Evolutionary conservation across 257 asterid species (phyloP).

Genomic region (Asclepias syriaca): DNA sequence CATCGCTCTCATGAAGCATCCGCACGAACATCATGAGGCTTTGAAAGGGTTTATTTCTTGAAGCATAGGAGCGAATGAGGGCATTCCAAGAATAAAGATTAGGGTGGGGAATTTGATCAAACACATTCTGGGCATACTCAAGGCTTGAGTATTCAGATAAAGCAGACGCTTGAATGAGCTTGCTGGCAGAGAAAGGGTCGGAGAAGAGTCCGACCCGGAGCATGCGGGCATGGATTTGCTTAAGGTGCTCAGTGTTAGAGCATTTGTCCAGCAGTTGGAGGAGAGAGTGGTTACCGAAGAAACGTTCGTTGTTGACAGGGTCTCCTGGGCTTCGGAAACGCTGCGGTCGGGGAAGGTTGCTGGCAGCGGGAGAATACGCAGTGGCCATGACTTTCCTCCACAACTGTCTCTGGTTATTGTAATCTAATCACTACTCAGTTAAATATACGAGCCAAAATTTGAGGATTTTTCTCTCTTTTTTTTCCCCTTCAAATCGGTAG

Average conservation of each 20-base stretch:
- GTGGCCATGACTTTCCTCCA: slow-evolving; percentile 30
- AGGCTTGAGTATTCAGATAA: slow-evolving; percentile 51
- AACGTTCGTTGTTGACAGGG: slow-evolving; percentile 39
- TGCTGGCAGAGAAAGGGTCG: slow-evolving; percentile 72
- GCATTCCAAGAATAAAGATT: slow-evolving; percentile 69
- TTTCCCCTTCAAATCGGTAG: too few species aligned
- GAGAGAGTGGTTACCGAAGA: slow-evolving; percentile 51
- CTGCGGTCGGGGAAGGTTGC: slow-evolving; percentile 8
- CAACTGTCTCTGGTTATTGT: too few species aligned
- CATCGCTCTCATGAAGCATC: slow-evolving; percentile 36
- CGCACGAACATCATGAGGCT: slow-evolving; percentile 38
- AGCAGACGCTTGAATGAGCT: slow-evolving; percentile 51
- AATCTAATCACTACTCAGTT: too few species aligned
- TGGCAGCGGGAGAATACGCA: slow-evolving; percentile 18
- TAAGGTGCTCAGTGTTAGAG: slow-evolving; percentile 43
- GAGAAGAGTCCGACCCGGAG: slow-evolving; percentile 56
- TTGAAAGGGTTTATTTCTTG: slow-evolving; percentile 33
- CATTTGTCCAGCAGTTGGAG: slow-evolving; percentile 45
- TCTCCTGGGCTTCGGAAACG: slow-evolving; percentile 6
- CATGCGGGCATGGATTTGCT: slow-evolving; percentile 72
- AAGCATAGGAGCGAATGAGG: slow-evolving; percentile 62
- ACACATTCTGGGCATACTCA: slow-evolving; percentile 60
- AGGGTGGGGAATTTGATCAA: slow-evolving; percentile 72
- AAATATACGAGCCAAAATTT: too few species aligned
- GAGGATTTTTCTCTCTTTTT: too few species aligned